These are phyloP conservation scores for Massarina eburnea DNA, from an alignment of 2,329 filamentous ascomycete species.

Conservation along the genomic window DNA sequence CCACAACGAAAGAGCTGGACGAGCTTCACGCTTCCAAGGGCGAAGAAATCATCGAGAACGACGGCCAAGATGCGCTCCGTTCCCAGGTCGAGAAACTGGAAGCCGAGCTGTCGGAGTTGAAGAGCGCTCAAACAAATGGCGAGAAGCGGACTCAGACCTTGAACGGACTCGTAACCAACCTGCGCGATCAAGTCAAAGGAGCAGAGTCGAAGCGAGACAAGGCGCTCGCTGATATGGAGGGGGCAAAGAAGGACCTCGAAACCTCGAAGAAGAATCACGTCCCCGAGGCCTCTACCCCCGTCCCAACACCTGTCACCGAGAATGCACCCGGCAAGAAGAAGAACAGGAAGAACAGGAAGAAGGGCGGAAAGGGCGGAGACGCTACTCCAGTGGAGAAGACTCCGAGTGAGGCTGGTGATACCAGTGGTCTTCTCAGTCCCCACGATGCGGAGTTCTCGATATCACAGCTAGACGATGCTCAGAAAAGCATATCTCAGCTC, in stretches of 20 bases:
- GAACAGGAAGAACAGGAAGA: conserved; percentile 82
- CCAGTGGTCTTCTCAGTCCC: conserved; percentile 36
- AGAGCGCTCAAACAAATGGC: conserved; percentile 38
- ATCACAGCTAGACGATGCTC: conserved; percentile 30
- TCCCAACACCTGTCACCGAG: conserved; percentile 25
- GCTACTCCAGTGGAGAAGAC: conserved; percentile 42
- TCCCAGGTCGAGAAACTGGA: conserved; percentile 35
- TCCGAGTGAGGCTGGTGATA: conserved; percentile 42
- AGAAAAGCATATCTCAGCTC: conserved; percentile 32
- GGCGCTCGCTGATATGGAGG: conserved; percentile 47
- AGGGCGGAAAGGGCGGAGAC: conserved; percentile 57
- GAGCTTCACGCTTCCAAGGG: conserved; percentile 44
- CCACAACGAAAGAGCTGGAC: conserved; percentile 52
- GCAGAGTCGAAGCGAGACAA: conserved; percentile 53
- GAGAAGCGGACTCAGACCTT: conserved; percentile 59
- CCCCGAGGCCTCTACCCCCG: conserved; percentile 18
- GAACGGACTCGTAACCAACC: conserved; percentile 56
- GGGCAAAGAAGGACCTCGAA: conserved; percentile 32
- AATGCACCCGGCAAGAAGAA: conserved; percentile 67
- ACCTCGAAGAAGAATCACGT: conserved; percentile 18
- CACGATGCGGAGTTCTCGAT: conserved; percentile 48
- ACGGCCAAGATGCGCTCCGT: conserved; percentile 29
- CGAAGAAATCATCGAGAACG: conserved; percentile 31
- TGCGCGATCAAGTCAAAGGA: conserved; percentile 57
- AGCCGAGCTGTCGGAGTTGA: conserved; percentile 31